Evolutionary conservation across 2,329 filamentous ascomycete species (phyloP).

Genomic region (Penicillium brasilianum): DNA sequence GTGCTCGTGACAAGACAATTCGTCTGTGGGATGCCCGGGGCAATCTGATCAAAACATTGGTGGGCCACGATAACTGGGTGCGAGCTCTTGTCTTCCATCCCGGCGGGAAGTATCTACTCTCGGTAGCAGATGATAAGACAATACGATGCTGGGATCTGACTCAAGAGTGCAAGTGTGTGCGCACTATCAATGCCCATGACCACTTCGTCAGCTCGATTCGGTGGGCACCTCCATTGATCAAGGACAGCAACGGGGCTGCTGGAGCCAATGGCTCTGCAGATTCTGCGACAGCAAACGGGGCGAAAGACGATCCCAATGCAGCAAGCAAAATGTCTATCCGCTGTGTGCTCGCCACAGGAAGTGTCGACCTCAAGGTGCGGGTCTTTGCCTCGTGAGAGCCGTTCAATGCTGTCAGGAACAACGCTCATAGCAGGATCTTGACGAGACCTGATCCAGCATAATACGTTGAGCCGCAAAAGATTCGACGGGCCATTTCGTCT

Average conservation of each 20-base stretch:
- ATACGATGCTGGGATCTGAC: conserved; percentile 91
- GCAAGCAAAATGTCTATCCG: conserved; percentile 62
- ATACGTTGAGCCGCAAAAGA: not conserved
- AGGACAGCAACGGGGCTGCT: conserved; percentile 23
- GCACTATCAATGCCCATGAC: conserved; percentile 74
- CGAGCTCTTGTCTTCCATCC: conserved; percentile 86
- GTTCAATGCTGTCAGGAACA: conserved; percentile 2
- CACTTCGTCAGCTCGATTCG: conserved; percentile 86
- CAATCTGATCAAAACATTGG: conserved; percentile 79
- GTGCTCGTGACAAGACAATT: conserved; percentile 87
- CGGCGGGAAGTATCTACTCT: conserved; percentile 86
- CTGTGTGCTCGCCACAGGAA: conserved; percentile 85
- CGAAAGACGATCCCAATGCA: conserved; percentile 38
- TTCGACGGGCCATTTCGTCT: conserved; percentile 9
- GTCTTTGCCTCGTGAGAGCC: conserved; percentile 29
- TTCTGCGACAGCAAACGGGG: conserved; percentile 21
- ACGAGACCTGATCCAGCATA: conserved; percentile 6
- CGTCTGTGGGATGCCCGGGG: conserved; percentile 86
- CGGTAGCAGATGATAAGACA: conserved; percentile 87
- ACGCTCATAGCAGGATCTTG: conserved; percentile 9
- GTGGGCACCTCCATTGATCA: conserved; percentile 68
- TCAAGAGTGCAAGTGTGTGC: conserved; percentile 89
- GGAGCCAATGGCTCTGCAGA: conserved; percentile 27
- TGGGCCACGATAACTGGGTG: conserved; percentile 95
- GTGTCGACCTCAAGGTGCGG: conserved; percentile 71